phyloP scores from a whole-genome alignment of 139 green algal species.

The Closterium sp. region DNA sequence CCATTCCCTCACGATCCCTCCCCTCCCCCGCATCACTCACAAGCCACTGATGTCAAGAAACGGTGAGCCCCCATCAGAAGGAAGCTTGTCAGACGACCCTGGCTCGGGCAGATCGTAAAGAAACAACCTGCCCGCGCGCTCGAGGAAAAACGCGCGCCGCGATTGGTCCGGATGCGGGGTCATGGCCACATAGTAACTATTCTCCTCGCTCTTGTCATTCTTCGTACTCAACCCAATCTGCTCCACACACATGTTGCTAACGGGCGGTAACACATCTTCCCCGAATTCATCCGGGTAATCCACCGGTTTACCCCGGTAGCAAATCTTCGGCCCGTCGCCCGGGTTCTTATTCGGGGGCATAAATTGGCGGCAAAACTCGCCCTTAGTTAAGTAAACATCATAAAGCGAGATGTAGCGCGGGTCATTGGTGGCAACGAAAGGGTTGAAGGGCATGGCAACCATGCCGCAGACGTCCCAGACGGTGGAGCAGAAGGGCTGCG shows the following conservation, averaged over 20 bases:
- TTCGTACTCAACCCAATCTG: not conserved
- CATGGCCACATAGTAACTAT: not conserved
- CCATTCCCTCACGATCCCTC: too few species aligned
- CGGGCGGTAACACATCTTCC: not conserved
- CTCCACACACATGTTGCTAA: not conserved
- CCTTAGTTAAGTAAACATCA: not conserved
- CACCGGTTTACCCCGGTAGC: not conserved
- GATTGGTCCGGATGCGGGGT: constrained; percentile 13
- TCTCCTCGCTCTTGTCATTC: not conserved
- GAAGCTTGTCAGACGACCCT: not conserved
- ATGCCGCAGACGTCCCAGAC: not conserved
- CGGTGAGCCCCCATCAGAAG: not conserved
- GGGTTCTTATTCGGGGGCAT: not conserved
- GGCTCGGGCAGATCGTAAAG: not conserved
- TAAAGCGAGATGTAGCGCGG: not conserved
- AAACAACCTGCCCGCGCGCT: not conserved
- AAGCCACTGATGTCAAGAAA: constrained; percentile 6
- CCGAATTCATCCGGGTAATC: not conserved
- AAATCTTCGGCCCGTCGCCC: not conserved
- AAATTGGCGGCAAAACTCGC: not conserved
- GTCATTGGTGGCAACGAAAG: not conserved
- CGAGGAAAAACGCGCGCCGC: not conserved
- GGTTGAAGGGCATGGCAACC: not conserved
- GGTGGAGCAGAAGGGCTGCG: not conserved
- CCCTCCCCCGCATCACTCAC: not conserved